These are phyloP conservation scores for Podaxis sp. DNA, from an alignment of 768 basidiomycete genomes.

Conservation along the genomic window DNA sequence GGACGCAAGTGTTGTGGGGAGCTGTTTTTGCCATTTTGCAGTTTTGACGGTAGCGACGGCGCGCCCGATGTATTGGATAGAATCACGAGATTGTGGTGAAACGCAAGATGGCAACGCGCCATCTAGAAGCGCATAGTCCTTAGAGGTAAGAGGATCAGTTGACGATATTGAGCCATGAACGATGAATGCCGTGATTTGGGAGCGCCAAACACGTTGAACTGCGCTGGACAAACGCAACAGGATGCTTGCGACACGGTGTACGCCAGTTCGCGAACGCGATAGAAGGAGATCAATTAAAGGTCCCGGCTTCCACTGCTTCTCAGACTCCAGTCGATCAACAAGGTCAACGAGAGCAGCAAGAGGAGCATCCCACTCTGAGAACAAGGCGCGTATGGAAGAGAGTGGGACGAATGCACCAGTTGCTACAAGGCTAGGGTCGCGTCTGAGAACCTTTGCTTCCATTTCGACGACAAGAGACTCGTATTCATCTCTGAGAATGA, in stretches of 20 bases:
- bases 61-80: slow-evolving; percentile 82
- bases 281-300: slow-evolving; percentile 77
- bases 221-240: slow-evolving; percentile 66
- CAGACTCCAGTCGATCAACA: slow-evolving; percentile 54
- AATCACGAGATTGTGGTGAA: slow-evolving; percentile 66
- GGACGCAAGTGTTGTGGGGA: slow-evolving; percentile 62
- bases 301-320: slow-evolving; percentile 66
- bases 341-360: slow-evolving; percentile 66
- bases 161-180: slow-evolving; percentile 72
- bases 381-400: slow-evolving; percentile 76
- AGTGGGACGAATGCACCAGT: slow-evolving; percentile 81
- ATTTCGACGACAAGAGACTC: slow-evolving; percentile 75
- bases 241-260: slow-evolving; percentile 70
- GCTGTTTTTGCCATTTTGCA: slow-evolving; percentile 73
- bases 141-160: slow-evolving; percentile 63
- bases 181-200: slow-evolving; percentile 77
- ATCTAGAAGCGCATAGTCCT: slow-evolving; percentile 52
- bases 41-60: slow-evolving; percentile 81
- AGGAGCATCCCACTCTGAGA: slow-evolving; percentile 87
- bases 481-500: slow-evolving; percentile 76
- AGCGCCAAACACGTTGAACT: slow-evolving; percentile 80
- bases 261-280: slow-evolving; percentile 68
- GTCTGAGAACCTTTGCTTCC: slow-evolving; percentile 71
- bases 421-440: slow-evolving; percentile 76
- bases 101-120: slow-evolving; percentile 75